Conservation (phyloP, 116 monocot species). For the Iris pallida region DNA sequence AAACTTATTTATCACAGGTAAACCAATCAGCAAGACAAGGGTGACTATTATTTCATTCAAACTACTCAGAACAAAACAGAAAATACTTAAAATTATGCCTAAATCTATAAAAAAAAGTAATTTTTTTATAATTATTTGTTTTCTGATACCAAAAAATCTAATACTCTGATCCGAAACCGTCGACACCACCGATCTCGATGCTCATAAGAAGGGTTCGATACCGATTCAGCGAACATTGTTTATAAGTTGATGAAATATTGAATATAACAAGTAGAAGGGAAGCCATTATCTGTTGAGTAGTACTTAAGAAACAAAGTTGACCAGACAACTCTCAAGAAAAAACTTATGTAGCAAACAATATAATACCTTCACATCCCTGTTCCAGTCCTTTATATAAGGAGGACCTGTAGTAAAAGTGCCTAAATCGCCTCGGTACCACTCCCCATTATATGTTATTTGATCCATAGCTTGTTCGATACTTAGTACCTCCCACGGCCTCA, state of each 20-base stretch:
- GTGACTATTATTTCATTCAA: no score
- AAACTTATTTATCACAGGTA: no score
- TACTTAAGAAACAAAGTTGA: neutral
- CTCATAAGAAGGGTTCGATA: neutral
- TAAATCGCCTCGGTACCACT: slow-evolving; percentile 73
- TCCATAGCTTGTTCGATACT: slow-evolving; percentile 89
- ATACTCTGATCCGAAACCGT: no score
- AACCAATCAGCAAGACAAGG: no score
- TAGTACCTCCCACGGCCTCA: slow-evolving; percentile 87
- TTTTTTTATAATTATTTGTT: no score
- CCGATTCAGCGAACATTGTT: neutral
- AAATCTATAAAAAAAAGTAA: no score
- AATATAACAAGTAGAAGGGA: neutral
- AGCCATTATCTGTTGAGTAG: neutral
- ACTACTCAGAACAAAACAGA: no score
- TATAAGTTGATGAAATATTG: neutral
- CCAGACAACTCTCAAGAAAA: neutral
- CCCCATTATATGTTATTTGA: slow-evolving; percentile 62
- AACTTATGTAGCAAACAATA: neutral
- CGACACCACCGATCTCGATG: no score
- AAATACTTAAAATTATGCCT: no score
- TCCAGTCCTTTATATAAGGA: slow-evolving; percentile 69
- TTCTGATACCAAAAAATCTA: no score
- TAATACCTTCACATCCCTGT: slow-evolving; percentile 62
- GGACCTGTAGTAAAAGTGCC: slow-evolving; percentile 72